Conservation (phyloP, 257 asterid species). For the Vinca minor region DNA sequence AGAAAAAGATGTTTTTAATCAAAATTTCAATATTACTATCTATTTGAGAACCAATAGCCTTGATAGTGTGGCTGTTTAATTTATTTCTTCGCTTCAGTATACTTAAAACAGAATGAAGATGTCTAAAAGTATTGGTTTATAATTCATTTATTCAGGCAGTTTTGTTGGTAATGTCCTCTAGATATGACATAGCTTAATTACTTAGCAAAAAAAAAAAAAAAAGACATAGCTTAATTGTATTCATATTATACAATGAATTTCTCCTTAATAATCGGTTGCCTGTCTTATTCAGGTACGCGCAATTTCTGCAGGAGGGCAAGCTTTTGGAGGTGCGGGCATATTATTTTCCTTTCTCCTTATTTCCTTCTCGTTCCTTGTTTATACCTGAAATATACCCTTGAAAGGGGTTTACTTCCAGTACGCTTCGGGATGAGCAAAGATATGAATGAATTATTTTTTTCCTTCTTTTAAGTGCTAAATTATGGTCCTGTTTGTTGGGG, state of each 20-base stretch:
- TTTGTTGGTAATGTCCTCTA: background rate
- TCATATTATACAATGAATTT: background rate
- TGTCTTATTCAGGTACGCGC: constrained; percentile 53
- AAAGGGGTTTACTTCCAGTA: background rate
- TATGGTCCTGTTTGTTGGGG: background rate
- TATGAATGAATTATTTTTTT: background rate
- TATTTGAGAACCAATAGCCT: background rate
- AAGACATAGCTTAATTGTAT: too few relatives aligned
- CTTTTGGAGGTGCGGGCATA: constrained; percentile 66
- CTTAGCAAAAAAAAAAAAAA: too few relatives aligned
- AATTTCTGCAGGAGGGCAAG: constrained; percentile 75
- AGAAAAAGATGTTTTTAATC: too few relatives aligned
- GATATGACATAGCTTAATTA: background rate
- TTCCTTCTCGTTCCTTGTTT: background rate
- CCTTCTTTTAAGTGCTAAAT: background rate
- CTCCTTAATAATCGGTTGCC: background rate
- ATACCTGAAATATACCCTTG: background rate
- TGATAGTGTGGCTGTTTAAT: background rate
- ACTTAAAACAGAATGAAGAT: background rate
- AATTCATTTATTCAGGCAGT: background rate
- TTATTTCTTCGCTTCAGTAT: background rate
- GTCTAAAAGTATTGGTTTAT: background rate
- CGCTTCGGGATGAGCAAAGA: background rate
- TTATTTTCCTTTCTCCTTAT: too few relatives aligned
- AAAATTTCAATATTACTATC: too few relatives aligned